Evolutionary conservation across 140 eudicot species (phyloP).

Genomic region (Stevia rebaudiana): DNA sequence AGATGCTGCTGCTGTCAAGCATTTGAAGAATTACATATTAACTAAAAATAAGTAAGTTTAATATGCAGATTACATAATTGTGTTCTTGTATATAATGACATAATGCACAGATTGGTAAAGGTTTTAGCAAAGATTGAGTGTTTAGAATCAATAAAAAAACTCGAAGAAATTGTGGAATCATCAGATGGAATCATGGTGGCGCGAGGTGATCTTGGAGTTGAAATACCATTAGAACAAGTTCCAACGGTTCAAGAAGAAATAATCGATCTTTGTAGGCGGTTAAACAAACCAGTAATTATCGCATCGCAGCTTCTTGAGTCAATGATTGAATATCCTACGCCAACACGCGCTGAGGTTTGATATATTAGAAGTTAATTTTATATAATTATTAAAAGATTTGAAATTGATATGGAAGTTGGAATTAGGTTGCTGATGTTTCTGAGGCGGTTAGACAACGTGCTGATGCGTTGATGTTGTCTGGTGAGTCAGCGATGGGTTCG

Average conservation of each 20-base stretch:
- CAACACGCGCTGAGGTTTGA: constrained; percentile 68
- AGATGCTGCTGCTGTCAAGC: constrained; percentile 47
- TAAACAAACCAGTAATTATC: constrained; percentile 53
- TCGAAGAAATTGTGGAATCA: constrained; percentile 59
- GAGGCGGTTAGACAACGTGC: constrained; percentile 72
- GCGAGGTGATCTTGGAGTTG: constrained; percentile 69
- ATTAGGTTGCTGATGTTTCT: constrained; percentile 72
- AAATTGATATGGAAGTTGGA: background rate
- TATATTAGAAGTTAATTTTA: background rate
- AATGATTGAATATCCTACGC: constrained; percentile 57
- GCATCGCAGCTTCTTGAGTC: constrained; percentile 67
- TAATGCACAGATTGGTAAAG: constrained; percentile 33
- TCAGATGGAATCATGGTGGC: constrained; percentile 86
- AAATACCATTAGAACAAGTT: constrained; percentile 58
- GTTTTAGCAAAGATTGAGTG: constrained; percentile 70
- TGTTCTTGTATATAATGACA: background rate
- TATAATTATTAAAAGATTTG: background rate
- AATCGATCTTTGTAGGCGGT: constrained; percentile 39
- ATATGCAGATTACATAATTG: background rate
- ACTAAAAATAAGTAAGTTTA: constrained; percentile 40
- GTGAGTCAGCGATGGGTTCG: constrained; percentile 69
- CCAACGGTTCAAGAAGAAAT: constrained; percentile 53
- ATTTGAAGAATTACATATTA: constrained; percentile 45
- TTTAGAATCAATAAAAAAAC: constrained; percentile 45
- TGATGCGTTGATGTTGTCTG: constrained; percentile 76